Conservation (phyloP, 352 stramenopile genomes). For the Phytophthora aleatoria region DNA sequence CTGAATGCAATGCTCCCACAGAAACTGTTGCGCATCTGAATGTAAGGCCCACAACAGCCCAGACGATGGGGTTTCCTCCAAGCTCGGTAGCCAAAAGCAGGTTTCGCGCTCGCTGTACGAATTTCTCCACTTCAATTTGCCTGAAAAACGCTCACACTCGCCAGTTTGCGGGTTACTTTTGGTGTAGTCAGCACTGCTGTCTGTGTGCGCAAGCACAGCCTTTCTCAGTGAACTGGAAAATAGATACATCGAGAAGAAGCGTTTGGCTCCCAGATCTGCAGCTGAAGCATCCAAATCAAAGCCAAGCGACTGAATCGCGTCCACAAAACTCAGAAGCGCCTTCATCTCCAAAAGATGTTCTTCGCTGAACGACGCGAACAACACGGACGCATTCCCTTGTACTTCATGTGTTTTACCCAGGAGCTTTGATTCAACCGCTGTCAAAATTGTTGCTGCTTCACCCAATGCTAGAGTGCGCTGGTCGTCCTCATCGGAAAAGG, state of each 20-base stretch:
- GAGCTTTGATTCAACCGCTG: conserved; percentile 43
- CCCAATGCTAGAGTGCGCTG: conserved; percentile 21
- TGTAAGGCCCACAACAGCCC: conserved; percentile 82
- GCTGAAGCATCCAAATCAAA: conserved; percentile 82
- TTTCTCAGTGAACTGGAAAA: conserved; percentile 66
- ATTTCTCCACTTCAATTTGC: conserved; percentile 27
- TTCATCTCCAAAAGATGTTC: conserved; percentile 81
- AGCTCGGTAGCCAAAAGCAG: conserved; percentile 20
- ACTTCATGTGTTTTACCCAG: conserved; percentile 22
- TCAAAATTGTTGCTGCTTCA: conserved; percentile 37
- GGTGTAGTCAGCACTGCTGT: not conserved
- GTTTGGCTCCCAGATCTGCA: conserved; percentile 76
- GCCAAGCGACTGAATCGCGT: conserved; percentile 69
- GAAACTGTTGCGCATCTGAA: conserved; percentile 79
- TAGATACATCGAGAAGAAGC: conserved; percentile 73
- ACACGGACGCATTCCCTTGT: conserved; percentile 48
- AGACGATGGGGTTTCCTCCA: conserved; percentile 71
- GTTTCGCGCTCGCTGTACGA: conserved; percentile 26
- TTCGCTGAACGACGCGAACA: conserved; percentile 69
- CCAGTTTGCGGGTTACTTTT: conserved; percentile 33
- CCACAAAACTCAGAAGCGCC: conserved; percentile 66
- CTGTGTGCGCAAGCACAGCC: conserved; percentile 36
- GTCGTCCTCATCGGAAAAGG: conserved; percentile 20
- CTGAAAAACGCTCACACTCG: conserved; percentile 14
- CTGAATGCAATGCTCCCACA: conserved; percentile 71